Base-by-base conservation (phyloP, 345 rosid genomes). In the Lepidium aucheri region DNA sequence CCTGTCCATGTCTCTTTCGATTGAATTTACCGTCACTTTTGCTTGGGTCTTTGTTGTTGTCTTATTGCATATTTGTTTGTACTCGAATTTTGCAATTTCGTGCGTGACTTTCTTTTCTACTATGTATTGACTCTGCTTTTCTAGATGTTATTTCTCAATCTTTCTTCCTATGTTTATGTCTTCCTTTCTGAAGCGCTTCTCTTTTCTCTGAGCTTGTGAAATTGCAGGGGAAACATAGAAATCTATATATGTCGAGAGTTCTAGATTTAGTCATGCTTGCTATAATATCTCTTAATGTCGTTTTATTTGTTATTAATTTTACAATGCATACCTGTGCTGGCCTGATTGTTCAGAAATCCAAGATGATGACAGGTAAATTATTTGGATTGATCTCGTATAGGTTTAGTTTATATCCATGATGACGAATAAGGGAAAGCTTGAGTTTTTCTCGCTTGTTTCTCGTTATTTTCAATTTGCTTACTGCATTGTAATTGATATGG, bases 261-360 rank as follows among this genome's bases (percentile, higher is more conserved):
- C 32, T 3, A 43, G 8, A 39, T 6, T 11, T 20, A 62, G 3
- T 9, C 46, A 52, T 50, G 45, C 34, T 52, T 70, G 68, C 12
- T 40, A 14, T 38, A 33, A 6, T 28, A 59, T 59, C 60, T 59
- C 28, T 50, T n/a, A 0, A 41, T 50, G 34, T 14, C 13, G 7
- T 41, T 10, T 28, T 39, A 28, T 47, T 6, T 9, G 15, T 9
- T 70, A 7, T 72, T 82, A 86, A 94, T 70, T 90, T 93, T 77
- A 82, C 90, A 0, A 56, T 93, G 7, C 92, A 93, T 60, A 90
- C 99, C 5, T 92, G 92, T 49, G 99, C 99, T 74, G 99, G 99
- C 34, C 64, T 93, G 16, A 93, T 90, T 77, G 83, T 90, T 73
- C 98, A 7, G 98, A 88, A 68, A 83, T 93, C 72, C 91, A 70